Conservation (phyloP, 805 yeast genomes). For the Saccharomycopsis selenospora region DNA sequence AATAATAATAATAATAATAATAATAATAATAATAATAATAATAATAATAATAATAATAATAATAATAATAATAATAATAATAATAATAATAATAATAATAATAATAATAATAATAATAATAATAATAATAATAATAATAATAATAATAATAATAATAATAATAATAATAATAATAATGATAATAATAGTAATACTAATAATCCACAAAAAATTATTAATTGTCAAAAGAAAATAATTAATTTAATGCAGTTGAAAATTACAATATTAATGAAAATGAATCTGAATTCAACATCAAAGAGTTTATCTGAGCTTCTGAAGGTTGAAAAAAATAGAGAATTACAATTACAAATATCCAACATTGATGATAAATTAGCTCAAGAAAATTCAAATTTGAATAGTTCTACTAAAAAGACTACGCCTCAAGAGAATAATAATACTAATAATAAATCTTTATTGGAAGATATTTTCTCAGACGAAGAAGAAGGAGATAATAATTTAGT, state of each 20-base stretch:
- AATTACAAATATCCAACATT: slow-evolving; percentile 1
- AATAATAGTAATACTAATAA: too few relatives aligned
- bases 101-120: too few relatives aligned
- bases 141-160: too few relatives aligned
- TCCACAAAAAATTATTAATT: background rate
- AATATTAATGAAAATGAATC: slow-evolving; percentile 9
- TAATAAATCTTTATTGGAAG: background rate
- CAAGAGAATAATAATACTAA: too few relatives aligned
- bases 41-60: background rate
- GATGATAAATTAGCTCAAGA: slow-evolving; percentile 3
- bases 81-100: background rate
- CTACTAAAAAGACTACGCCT: too few relatives aligned
- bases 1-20: background rate
- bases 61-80: background rate
- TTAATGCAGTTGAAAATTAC: slow-evolving; percentile 10
- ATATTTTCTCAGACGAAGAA: background rate
- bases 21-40: background rate
- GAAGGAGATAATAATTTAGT: too few relatives aligned
- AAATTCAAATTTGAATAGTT: too few relatives aligned
- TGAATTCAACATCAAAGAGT: slow-evolving; percentile 15
- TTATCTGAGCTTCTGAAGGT: slow-evolving; percentile 18
- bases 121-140: too few relatives aligned
- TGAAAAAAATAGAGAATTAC: slow-evolving; percentile 6
- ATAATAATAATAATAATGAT: background rate
- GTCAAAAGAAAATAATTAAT: slow-evolving; percentile 11